A percentile compares a stretch with the other conserved stretches of the same genome.
Conservation (phyloP, 2,329 filamentous ascomycete genomes). For the Colletotrichum viniferum region DNA sequence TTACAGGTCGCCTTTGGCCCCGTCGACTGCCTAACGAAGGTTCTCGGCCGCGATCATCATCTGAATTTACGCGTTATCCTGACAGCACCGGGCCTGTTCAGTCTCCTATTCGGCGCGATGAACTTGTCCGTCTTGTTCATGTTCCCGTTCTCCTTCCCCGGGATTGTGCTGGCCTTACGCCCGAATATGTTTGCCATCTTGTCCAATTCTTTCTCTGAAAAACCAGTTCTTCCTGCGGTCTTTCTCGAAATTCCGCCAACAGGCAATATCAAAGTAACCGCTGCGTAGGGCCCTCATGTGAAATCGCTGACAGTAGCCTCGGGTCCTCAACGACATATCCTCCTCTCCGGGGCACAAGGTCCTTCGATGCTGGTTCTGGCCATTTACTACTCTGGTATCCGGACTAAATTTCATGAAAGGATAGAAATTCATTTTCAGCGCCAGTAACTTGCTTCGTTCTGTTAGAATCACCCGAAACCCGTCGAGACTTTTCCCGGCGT, state of each 20-base stretch:
- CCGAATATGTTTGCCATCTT: neutral
- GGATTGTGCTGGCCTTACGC: neutral
- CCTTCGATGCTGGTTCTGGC: neutral
- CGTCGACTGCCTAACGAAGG: accelerated
- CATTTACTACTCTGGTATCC: neutral
- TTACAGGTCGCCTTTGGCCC: accelerated
- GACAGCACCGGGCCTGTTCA: neutral
- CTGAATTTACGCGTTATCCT: neutral
- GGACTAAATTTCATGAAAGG: neutral
- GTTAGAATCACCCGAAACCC: neutral
- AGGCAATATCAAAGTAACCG: neutral
- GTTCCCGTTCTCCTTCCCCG: neutral
- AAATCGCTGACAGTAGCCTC: neutral
- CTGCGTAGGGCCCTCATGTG: neutral
- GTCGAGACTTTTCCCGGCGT: neutral
- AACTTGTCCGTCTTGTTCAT: neutral
- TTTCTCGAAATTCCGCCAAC: neutral
- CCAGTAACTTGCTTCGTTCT: neutral
- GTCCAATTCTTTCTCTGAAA: neutral
- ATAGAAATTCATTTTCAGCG: neutral
- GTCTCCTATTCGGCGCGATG: neutral
- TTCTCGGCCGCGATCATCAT: neutral
- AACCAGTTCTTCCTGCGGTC: neutral
- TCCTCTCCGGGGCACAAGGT: accelerated
- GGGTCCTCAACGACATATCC: neutral